Base-by-base conservation (phyloP, 768 basidiomycete genomes). In the Mrakia blollopis region DNA sequence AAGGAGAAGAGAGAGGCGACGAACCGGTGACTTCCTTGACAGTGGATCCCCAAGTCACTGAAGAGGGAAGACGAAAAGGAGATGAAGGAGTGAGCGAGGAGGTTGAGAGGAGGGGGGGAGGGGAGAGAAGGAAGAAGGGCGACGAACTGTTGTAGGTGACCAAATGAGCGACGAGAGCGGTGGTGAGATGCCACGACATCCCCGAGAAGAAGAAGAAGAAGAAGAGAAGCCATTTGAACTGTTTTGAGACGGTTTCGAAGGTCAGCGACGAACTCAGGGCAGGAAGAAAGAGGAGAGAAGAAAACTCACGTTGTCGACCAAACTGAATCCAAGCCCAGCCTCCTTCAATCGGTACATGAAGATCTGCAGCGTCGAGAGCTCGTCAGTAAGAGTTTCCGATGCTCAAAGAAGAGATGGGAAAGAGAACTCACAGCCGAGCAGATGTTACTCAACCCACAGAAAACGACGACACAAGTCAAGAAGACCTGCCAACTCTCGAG, bases 401-500 rank as follows among this genome's bases (percentile, higher is more conserved):
- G 1, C 2, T 30, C 3, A 8, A n/a, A 61, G 72, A 44, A 41
- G 18, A 30, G 8, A 0, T 13, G 57, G 14, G 57, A 28, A n/a
- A 52, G 50, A 23, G 21, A 4, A 72, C 76, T 69, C 32, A 72
- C 63, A 1, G 82, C 81, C 41, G 82, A 81, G 61, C 81, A 83
- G 70, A 83, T 74, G 80, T 83, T 83, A 44, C 81, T 81, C 9
- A 83, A 79, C 76, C 81, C 81, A 71, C 78, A 82, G 80, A 83
- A 83, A 63, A 83, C 78, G 74, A 83, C 81, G 77, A 83, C 81
- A 79, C 79, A 78, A 25, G 72, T 78, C 28, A 78, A 78, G 81
- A 82, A 83, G 30, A 84, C 82, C 75, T 82, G 80, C 83, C 83
- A 84, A 23, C 81, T 82, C 54, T 81, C 72, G 63, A 83, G 81